A percentile compares a stretch with the other conserved stretches of the same genome.
Evolutionary conservation across 2,329 filamentous ascomycete genomes (phyloP).

Genomic region (Atkinsonella hypoxylon): DNA sequence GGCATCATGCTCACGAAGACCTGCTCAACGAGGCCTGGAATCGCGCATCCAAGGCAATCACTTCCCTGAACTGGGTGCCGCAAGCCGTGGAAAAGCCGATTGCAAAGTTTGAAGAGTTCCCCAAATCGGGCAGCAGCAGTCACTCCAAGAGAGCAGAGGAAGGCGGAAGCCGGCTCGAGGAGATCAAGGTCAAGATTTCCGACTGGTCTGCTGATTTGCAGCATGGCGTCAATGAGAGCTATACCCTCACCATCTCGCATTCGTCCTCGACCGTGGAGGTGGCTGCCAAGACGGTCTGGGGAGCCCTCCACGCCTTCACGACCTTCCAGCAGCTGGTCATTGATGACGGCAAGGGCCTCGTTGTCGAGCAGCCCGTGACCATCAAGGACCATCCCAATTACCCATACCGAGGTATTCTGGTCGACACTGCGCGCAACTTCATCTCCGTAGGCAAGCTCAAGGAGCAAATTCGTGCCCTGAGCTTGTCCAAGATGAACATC

Average conservation of each 20-base stretch:
- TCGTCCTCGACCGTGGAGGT: constrained; percentile 30
- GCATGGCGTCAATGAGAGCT: constrained; percentile 46
- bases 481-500: constrained; percentile 43
- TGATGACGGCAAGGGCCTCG: constrained; percentile 29
- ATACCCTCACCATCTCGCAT: constrained; percentile 31
- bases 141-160: constrained; percentile 17
- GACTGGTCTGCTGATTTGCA: constrained; percentile 35
- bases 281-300: constrained; percentile 38
- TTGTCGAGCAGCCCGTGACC: constrained; percentile 40
- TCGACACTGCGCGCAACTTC: constrained; percentile 43
- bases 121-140: constrained; percentile 21
- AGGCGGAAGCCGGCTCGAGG: constrained; percentile 19
- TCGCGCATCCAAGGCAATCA: constrained; percentile 35
- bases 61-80: constrained; percentile 39
- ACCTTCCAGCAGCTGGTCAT: constrained; percentile 46
- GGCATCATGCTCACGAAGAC: constrained; percentile 2
- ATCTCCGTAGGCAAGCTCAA: constrained; percentile 36
- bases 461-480: constrained; percentile 43
- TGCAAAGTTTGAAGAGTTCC: constrained; percentile 37
- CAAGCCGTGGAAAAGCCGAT: constrained; percentile 39
- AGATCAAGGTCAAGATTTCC: constrained; percentile 32
- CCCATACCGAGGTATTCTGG: constrained; percentile 41
- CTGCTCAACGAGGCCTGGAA: constrained; percentile 35
- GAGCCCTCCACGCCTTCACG: constrained; percentile 42
- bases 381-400: constrained; percentile 39